A percentile compares a stretch with the other conserved stretches of the same genome.
Conservation (phyloP, 805 yeast genomes). For the Lachancea thermotolerans region DNA sequence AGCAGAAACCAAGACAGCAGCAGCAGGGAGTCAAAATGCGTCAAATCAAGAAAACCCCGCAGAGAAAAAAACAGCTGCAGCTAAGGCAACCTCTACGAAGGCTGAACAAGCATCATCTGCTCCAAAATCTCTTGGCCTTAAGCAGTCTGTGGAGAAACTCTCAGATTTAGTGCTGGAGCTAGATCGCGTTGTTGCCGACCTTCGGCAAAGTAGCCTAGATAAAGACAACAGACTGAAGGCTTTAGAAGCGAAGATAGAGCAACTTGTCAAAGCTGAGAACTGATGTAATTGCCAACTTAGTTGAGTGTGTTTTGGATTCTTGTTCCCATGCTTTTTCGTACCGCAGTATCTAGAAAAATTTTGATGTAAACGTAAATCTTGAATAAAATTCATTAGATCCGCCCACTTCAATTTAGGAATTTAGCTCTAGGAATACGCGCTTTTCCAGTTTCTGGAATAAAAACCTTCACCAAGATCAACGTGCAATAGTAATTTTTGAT, state of each 20-base stretch:
- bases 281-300: constrained; percentile 11
- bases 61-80: too few relatives aligned
- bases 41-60: too few relatives aligned
- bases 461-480: background rate
- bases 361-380: too few relatives aligned
- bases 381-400: too few relatives aligned
- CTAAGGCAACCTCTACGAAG: background rate
- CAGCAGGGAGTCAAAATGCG: too few relatives aligned
- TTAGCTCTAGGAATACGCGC: too few relatives aligned
- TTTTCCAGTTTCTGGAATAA: too few relatives aligned
- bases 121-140: constrained; percentile 54
- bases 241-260: constrained; percentile 57
- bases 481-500: background rate
- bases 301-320: background rate
- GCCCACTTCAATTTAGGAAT: too few relatives aligned
- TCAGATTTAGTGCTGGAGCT: constrained; percentile 50
- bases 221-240: constrained; percentile 56
- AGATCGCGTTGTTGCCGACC: constrained; percentile 47
- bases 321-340: too few relatives aligned
- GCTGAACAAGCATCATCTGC: constrained; percentile 16
- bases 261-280: constrained; percentile 36
- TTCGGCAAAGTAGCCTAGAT: constrained; percentile 48
- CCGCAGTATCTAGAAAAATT: too few relatives aligned
- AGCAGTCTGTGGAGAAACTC: constrained; percentile 64
- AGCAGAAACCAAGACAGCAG: too few relatives aligned